These are phyloP conservation scores for Maudiozyma bulderi DNA, from an alignment of 805 yeast genomes.

Conservation along the genomic window DNA sequence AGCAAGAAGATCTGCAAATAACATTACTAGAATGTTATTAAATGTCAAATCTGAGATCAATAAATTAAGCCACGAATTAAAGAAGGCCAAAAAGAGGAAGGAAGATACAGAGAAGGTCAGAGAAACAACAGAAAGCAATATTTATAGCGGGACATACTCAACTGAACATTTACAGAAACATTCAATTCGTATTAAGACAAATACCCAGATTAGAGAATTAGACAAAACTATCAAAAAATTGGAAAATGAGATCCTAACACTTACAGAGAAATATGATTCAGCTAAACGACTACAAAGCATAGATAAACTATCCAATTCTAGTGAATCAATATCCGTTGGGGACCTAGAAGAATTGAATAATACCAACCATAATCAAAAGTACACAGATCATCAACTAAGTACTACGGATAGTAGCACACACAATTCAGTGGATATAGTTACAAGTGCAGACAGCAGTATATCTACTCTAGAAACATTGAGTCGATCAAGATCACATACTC, in stretches of 20 bases:
- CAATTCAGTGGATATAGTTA: no score
- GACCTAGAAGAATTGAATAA: constrained; percentile 1
- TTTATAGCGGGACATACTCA: constrained; percentile 27
- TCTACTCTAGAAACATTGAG: neutral
- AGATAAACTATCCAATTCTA: neutral
- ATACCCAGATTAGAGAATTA: constrained; percentile 25
- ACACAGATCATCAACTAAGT: neutral
- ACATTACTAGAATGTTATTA: constrained; percentile 14
- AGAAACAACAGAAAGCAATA: constrained; percentile 23
- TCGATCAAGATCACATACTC: neutral
- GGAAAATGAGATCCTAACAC: constrained; percentile 18
- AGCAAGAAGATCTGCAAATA: constrained; percentile 17
- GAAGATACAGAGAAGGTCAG: constrained; percentile 20
- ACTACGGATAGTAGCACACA: neutral
- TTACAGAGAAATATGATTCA: constrained; percentile 19
- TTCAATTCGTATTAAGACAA: constrained; percentile 26
- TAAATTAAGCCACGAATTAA: constrained; percentile 17
- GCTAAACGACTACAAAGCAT: constrained; percentile 5
- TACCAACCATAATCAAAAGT: neutral
- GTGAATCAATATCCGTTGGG: neutral
- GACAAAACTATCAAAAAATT: constrained; percentile 22
- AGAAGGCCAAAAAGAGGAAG: constrained; percentile 14
- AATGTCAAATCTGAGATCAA: constrained; percentile 16
- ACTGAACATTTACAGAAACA: constrained; percentile 30
- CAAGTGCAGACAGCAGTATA: neutral